These are phyloP conservation scores for Exsudoporus frostii DNA, from an alignment of 768 basidiomycete species.

Conservation along the genomic window DNA sequence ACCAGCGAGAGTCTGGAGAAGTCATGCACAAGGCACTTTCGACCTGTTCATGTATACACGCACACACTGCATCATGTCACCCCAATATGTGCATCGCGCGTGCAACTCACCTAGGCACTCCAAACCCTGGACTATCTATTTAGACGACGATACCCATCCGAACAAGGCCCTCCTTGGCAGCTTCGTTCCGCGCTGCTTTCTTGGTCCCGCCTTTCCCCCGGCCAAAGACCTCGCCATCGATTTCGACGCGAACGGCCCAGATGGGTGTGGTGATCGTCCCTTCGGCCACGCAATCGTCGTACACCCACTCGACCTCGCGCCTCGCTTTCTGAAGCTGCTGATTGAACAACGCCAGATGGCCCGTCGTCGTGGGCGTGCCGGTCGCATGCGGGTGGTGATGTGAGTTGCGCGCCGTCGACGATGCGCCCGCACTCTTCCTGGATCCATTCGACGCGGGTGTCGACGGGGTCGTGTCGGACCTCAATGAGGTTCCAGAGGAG, in stretches of 20 bases:
- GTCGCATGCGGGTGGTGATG: conserved; percentile 16
- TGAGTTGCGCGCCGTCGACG: conserved; percentile 10
- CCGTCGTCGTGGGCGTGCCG: conserved; percentile 36
- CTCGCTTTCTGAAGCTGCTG: conserved; percentile 63
- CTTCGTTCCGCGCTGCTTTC: conserved; percentile 77
- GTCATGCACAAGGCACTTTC: conserved; percentile 39
- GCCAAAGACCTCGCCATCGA: conserved; percentile 60
- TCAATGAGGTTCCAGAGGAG: not conserved
- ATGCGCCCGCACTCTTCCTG: not conserved
- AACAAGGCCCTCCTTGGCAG: conserved; percentile 69
- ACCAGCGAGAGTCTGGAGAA: conserved; percentile 61
- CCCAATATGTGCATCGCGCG: not conserved
- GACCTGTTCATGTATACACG: not conserved
- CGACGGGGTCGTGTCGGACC: not conserved
- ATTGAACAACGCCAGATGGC: conserved; percentile 79
- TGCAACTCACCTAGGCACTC: conserved; percentile 17
- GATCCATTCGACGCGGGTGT: not conserved
- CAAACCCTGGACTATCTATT: conserved; percentile 1
- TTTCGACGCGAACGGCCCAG: conserved; percentile 65
- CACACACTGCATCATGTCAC: not conserved
- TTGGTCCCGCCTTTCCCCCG: conserved; percentile 70
- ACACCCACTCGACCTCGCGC: conserved; percentile 68
- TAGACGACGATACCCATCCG: conserved; percentile 54
- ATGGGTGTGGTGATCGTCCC: conserved; percentile 68
- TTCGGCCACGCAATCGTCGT: conserved; percentile 44